Conservation (phyloP, 176 grass and related monocot species). For the Thalia dealbata region DNA sequence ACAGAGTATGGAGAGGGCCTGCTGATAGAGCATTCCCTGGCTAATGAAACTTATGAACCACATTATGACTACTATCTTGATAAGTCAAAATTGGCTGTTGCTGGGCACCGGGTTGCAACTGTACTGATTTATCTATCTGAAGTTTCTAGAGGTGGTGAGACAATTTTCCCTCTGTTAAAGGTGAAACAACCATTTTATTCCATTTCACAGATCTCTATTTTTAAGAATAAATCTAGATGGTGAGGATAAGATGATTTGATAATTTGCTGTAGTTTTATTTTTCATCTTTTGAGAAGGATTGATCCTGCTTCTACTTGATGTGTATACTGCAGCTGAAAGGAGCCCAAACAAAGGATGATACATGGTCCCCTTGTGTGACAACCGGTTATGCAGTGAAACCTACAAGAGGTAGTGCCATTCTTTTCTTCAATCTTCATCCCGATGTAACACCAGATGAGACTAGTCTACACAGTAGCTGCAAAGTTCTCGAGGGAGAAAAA, state of each 20-base stretch:
- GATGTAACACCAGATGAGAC: slow-evolving; percentile 42
- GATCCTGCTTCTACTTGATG: not conserved
- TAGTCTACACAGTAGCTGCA: slow-evolving; percentile 35
- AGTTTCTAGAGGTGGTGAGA: slow-evolving; percentile 65
- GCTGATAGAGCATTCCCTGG: slow-evolving; percentile 35
- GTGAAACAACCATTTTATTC: slow-evolving; percentile 17
- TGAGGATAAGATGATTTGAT: not conserved
- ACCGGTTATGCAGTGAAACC: slow-evolving; percentile 45
- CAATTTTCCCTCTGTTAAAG: slow-evolving; percentile 55
- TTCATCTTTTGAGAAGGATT: not conserved
- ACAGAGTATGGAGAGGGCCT: slow-evolving; percentile 56
- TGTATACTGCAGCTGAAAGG: slow-evolving; percentile 33
- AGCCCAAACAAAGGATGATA: slow-evolving; percentile 27
- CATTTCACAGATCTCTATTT: not conserved
- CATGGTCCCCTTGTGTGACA: slow-evolving; percentile 31
- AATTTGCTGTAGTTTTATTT: not conserved
- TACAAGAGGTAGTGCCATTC: slow-evolving; percentile 45
- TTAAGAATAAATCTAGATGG: not conserved
- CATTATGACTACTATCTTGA: slow-evolving; percentile 36
- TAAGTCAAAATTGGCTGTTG: slow-evolving; percentile 24
- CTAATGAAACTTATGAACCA: slow-evolving; percentile 37
- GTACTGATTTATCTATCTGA: slow-evolving; percentile 66
- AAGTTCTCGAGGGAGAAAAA: slow-evolving; percentile 48
- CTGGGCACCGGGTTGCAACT: slow-evolving; percentile 30
- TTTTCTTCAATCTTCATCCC: slow-evolving; percentile 58